A percentile compares a stretch with the other conserved stretches of the same genome.
These are phyloP conservation scores for Pyrenula aspistea DNA, from an alignment of 495 filamentous ascomycete genomes.

Conservation along the genomic window DNA sequence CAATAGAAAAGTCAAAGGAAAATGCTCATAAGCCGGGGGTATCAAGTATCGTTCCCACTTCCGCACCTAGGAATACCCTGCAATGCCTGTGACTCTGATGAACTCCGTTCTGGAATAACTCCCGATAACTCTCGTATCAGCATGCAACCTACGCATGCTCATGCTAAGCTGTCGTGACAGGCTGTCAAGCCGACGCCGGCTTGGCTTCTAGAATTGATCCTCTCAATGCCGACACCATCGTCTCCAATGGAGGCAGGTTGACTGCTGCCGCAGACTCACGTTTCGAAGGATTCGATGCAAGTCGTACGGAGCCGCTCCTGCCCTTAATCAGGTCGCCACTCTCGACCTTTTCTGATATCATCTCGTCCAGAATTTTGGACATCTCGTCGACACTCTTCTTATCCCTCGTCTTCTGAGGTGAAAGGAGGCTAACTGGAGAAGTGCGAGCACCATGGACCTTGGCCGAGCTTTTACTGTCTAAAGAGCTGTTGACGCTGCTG, in stretches of 20 bases:
- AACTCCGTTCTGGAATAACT: too few species aligned
- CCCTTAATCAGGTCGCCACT: conserved; percentile 51
- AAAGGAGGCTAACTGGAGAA: conserved; percentile 15
- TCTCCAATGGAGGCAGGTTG: conserved; percentile 16
- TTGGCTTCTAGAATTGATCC: background rate
- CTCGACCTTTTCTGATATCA: conserved; percentile 82
- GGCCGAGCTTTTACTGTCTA: conserved; percentile 4
- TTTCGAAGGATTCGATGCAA: conserved; percentile 23
- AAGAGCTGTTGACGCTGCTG: conserved; percentile 17
- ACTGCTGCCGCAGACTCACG: conserved; percentile 21
- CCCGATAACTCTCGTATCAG: too few species aligned
- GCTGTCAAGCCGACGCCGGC: background rate
- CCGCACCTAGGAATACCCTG: too few species aligned
- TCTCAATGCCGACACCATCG: background rate
- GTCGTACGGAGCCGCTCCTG: conserved; percentile 39
- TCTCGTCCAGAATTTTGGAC: conserved; percentile 81
- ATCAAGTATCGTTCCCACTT: background rate
- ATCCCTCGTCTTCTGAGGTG: conserved; percentile 20
- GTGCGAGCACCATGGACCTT: conserved; percentile 4
- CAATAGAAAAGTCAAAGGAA: background rate
- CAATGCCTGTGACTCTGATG: too few species aligned
- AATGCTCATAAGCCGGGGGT: background rate
- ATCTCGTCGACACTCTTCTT: conserved; percentile 75
- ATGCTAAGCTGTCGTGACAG: too few species aligned
- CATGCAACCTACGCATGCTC: too few species aligned